Evolutionary conservation across 306 rosid genomes (phyloP), one percentile per base, ranked within the genome.

Genomic region (Alnus rubra): DNA sequence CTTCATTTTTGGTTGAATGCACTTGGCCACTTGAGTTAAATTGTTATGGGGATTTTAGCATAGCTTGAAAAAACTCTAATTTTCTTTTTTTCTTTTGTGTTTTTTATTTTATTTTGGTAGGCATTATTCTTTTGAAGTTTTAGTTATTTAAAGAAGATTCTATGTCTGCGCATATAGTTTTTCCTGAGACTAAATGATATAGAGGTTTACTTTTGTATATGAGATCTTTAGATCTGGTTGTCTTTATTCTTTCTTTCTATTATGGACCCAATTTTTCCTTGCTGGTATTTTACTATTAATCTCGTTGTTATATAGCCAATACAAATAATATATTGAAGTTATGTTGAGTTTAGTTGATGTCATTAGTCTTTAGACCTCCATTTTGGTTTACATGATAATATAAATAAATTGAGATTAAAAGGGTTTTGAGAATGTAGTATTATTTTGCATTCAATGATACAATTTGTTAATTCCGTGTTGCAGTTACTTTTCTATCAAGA

Each of bases 401-500:
- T 30, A 44, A 37, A 60, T 45, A 33, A n/a, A 35, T 49, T 59
- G 37, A 3, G 19, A 31, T 42, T 19, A 47, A 50, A 18, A 14
- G 18, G 51, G 4, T 9, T 42, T 18, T 67, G 18, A 39, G 72
- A 56, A 15, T 58, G 37, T 23, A 33, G 68, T 76, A 8, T 60
- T 65, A 30, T 75, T 80, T 77, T 70, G 42, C 79, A 69, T 62
- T 67, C 73, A 60, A 35, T 80, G 80, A 74, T 74, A 79, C 75
- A 70, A 63, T 76, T 4, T 72, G 78, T 33, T 90, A 76, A 74
- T 42, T 59, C 19, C 55, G 15, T 80, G 81, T 76, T 55, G 76
- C 87, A 87, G 95, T 55, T 77, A 76, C 59, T 82, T 73, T 76
- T 28, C 65, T 81, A 42, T 79, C 84, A 74, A n/a, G 88, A 53